These are phyloP conservation scores for Penicillium coffeae DNA, from an alignment of 495 filamentous ascomycete species.

Conservation along the genomic window DNA sequence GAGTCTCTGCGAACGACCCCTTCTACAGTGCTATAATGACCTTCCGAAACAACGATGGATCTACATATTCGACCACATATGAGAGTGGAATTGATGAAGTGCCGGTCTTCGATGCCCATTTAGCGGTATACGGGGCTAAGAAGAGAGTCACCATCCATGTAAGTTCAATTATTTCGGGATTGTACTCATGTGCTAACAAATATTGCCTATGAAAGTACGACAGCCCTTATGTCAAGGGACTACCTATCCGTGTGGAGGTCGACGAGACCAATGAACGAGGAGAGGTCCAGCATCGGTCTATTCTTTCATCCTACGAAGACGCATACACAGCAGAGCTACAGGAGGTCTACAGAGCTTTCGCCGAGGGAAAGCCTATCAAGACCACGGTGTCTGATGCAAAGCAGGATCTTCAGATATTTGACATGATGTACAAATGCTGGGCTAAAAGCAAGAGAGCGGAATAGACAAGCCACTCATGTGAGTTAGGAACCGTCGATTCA, in stretches of 20 bases:
- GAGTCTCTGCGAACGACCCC: slow-evolving; percentile 26
- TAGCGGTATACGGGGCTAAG: slow-evolving; percentile 39
- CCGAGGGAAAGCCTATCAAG: slow-evolving; percentile 40
- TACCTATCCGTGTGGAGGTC: slow-evolving; percentile 43
- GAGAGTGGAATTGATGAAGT: slow-evolving; percentile 21
- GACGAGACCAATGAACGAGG: slow-evolving; percentile 35
- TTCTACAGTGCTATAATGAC: slow-evolving; percentile 37
- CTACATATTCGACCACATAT: slow-evolving; percentile 4
- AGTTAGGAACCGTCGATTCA: too few species aligned
- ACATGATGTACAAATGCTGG: slow-evolving; percentile 19
- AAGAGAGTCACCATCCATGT: slow-evolving; percentile 27
- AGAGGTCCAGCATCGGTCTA: slow-evolving; percentile 22
- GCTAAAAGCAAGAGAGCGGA: too few species aligned
- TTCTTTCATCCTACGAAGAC: slow-evolving; percentile 45
- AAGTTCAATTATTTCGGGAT: neutral
- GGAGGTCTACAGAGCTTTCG: slow-evolving; percentile 37
- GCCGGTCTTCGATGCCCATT: slow-evolving; percentile 43
- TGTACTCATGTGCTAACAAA: neutral
- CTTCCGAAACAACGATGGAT: slow-evolving; percentile 17
- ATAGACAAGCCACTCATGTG: too few species aligned
- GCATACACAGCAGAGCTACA: slow-evolving; percentile 47
- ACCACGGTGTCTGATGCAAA: slow-evolving; percentile 41
- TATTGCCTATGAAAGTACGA: slow-evolving; percentile 36
- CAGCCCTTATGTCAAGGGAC: slow-evolving; percentile 50
- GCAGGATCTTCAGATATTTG: slow-evolving; percentile 41